phyloP scores from a whole-genome alignment of 1,284 basidiomycete species.

The Nidula niveotomentosa region DNA sequence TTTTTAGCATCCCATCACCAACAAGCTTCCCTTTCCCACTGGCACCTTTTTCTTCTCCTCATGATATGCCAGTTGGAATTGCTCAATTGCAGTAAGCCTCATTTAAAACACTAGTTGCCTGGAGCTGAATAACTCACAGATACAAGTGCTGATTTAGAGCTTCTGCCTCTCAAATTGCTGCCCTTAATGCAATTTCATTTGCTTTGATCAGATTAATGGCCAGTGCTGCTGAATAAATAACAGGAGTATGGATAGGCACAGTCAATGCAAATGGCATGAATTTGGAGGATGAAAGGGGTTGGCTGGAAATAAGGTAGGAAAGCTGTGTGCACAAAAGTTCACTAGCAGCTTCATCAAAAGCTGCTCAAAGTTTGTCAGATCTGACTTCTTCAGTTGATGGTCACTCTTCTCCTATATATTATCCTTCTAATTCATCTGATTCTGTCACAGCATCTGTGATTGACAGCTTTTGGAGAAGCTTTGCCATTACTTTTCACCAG shows the following conservation, averaged over 20 bases:
- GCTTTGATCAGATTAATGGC: not conserved
- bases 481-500: constrained; percentile 3
- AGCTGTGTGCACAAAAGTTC: not conserved
- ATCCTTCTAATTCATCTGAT: too few relatives aligned
- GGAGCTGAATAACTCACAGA: constrained; percentile 2
- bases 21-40: constrained; percentile 6
- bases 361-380: not conserved
- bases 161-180: constrained; percentile 3
- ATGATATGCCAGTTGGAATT: constrained; percentile 13
- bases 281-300: not conserved
- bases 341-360: not conserved
- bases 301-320: constrained; percentile 1
- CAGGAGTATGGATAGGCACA: not conserved
- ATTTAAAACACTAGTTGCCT: constrained; percentile 11
- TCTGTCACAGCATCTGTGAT: not conserved
- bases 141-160: not conserved
- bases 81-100: constrained; percentile 4
- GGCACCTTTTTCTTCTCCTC: constrained; percentile 13
- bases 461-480: not conserved
- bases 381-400: not conserved
- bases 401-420: not conserved
- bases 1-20: constrained; percentile 14
- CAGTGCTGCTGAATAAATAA: constrained; percentile 1
- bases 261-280: not conserved
- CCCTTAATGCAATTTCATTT: constrained; percentile 1